Conservation (phyloP, 306 rosid species). For the Begonia peltatifolia region DNA sequence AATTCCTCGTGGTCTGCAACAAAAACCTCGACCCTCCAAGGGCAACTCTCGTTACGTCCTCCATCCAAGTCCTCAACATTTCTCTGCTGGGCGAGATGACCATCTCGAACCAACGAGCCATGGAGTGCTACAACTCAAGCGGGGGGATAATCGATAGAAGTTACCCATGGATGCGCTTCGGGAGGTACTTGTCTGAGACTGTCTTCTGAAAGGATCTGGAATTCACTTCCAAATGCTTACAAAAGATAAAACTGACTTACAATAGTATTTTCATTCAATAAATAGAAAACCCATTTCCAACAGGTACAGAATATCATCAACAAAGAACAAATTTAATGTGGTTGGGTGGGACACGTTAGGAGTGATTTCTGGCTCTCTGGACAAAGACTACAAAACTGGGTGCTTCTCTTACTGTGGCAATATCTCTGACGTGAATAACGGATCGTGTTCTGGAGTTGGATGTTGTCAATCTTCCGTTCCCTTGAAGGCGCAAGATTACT, state of each 20-base stretch:
- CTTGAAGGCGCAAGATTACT: not conserved
- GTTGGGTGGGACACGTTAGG: conserved; percentile 23
- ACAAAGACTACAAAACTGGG: conserved; percentile 7
- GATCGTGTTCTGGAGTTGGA: conserved; percentile 21
- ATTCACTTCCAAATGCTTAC: no score
- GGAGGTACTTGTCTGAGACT: no score
- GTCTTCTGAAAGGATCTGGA: no score
- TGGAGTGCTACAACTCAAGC: not conserved
- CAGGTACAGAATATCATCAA: not conserved
- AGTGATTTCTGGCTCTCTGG: fast-evolving
- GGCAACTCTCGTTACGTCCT: not conserved
- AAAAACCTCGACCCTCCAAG: not conserved
- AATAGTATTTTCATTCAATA: no score
- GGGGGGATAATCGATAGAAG: fast-evolving
- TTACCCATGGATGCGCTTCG: no score
- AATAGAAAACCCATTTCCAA: no score
- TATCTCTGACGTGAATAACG: not conserved
- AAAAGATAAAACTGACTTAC: no score
- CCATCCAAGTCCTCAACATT: conserved; percentile 5
- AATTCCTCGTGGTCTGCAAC: conserved; percentile 9
- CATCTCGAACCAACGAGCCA: not conserved
- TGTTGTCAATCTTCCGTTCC: conserved; percentile 27
- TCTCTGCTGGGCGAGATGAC: conserved; percentile 8
- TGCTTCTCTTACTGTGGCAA: conserved; percentile 14
- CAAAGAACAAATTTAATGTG: conserved; percentile 8